Evolutionary conservation across 805 yeast genomes (phyloP).

Genomic region (Saccharomycopsis fodiens): DNA sequence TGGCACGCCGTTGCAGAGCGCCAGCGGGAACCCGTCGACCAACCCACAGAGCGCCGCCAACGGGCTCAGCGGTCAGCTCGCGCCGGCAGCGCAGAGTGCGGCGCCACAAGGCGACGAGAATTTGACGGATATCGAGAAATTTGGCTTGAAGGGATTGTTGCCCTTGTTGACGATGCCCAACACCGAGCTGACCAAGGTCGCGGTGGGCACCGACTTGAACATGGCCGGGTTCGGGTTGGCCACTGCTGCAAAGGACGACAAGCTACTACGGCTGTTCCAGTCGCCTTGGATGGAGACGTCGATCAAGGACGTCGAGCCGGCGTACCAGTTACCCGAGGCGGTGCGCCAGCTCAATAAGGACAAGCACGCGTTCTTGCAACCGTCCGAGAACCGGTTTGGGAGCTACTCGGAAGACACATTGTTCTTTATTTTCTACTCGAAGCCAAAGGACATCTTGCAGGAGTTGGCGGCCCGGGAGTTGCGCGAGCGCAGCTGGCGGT

Average conservation of each 20-base stretch:
- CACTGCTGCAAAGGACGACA: constrained; percentile 28
- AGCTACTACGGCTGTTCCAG: constrained; percentile 58
- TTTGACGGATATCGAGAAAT: constrained; percentile 45
- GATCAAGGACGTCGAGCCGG: constrained; percentile 84
- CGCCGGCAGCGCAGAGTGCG: background rate
- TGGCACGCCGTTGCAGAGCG: background rate
- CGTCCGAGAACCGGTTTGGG: constrained; percentile 36
- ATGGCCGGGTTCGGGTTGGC: constrained; percentile 57
- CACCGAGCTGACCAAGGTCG: constrained; percentile 54
- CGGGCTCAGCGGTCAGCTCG: constrained; percentile 1
- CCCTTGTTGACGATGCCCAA: constrained; percentile 56
- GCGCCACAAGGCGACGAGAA: constrained; percentile 22
- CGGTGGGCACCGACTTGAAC: constrained; percentile 69
- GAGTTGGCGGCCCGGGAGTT: constrained; percentile 90
- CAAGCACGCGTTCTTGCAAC: constrained; percentile 26
- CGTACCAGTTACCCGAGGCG: constrained; percentile 55
- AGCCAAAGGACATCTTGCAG: constrained; percentile 87
- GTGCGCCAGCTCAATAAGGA: constrained; percentile 28
- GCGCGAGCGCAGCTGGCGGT: constrained; percentile 91
- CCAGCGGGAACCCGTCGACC: background rate
- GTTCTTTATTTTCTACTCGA: constrained; percentile 87
- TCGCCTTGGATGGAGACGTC: constrained; percentile 96
- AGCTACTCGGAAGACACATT: constrained; percentile 82
- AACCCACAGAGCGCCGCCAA: background rate
- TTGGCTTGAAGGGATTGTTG: constrained; percentile 59